Evolutionary conservation across 345 rosid species (phyloP).

Genomic region (Carallia brachiata): DNA sequence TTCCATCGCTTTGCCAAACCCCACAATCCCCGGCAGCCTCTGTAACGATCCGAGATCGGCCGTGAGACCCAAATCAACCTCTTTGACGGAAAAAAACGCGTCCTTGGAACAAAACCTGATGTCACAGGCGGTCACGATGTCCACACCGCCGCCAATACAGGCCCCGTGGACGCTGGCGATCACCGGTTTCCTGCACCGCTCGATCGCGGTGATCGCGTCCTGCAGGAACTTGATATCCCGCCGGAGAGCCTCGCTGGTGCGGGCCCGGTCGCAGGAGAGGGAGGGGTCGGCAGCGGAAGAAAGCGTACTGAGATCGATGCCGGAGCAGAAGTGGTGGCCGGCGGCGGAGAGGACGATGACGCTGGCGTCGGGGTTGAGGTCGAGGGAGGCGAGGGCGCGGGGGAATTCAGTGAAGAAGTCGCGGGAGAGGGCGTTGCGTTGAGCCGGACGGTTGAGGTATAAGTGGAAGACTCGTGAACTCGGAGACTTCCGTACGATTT

Average conservation of each 20-base stretch:
- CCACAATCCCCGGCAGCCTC: conserved; percentile 72
- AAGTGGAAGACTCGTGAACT: conserved; percentile 52
- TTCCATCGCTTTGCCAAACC: conserved; percentile 66
- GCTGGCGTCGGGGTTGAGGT: conserved; percentile 51
- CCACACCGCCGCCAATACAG: conserved; percentile 74
- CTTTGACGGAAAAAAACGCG: conserved; percentile 72
- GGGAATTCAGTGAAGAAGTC: conserved; percentile 75
- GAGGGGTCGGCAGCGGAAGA: conserved; percentile 15
- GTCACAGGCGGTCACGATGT: conserved; percentile 74
- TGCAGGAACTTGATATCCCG: conserved; percentile 60
- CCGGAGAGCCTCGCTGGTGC: conserved; percentile 47
- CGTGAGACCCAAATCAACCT: conserved; percentile 72
- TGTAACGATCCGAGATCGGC: conserved; percentile 91
- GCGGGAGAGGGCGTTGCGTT: conserved; percentile 56
- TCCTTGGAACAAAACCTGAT: conserved; percentile 62
- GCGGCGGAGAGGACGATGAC: conserved; percentile 59
- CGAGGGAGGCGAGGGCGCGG: conserved; percentile 53
- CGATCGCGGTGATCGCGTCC: conserved; percentile 69
- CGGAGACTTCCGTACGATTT: conserved; percentile 35
- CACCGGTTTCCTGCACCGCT: conserved; percentile 78
- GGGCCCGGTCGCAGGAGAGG: conserved; percentile 45
- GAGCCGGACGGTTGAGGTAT: conserved; percentile 56
- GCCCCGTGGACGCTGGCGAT: conserved; percentile 71
- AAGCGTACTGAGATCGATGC: conserved; percentile 60
- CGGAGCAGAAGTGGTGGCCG: conserved; percentile 79